A percentile compares a stretch with the other conserved stretches of the same genome.
phyloP scores from a whole-genome alignment of 78 protist species.

The Dictyostelium discoideum region dicty_2.7 NC_007090.3:5390501-5391000 shows the following conservation, averaged over 20 bases:
- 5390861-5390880: not conserved
- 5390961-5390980: not conserved
- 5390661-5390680: not conserved
- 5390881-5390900: not conserved
- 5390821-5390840: not conserved
- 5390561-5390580: not conserved
- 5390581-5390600: not conserved
- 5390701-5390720: not conserved
- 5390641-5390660: not conserved
- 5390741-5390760: not conserved
- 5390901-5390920: not conserved
- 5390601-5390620: conserved; percentile 29
- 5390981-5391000: not conserved
- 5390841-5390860: not conserved
- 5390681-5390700: not conserved
- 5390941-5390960: not conserved
- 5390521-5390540: conserved; percentile 8
- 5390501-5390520: conserved; percentile 7
- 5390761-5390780: not conserved
- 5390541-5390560: not conserved
- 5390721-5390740: not conserved
- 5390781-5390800: not conserved
- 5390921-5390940: not conserved
- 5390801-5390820: not conserved
- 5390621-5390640: not conserved